A percentile compares a stretch with the other conserved stretches of the same genome.
Conservation (phyloP, 2,329 filamentous ascomycete genomes). For the Aureobasidium sp. region DNA sequence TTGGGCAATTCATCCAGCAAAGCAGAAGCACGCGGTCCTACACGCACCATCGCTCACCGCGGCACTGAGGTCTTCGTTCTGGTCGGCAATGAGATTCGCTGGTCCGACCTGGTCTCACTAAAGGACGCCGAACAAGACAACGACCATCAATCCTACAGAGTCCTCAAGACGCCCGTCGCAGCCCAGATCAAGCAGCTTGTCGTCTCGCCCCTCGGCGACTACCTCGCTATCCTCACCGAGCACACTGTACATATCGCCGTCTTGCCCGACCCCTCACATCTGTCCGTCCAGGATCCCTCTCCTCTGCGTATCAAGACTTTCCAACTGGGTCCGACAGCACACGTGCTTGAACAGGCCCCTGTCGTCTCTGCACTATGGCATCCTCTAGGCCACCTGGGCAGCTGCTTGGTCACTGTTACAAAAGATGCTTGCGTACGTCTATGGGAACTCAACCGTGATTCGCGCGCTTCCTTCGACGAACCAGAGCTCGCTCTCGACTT, state of each 20-base stretch:
- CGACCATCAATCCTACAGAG: neutral
- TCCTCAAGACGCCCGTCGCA: slow-evolving; percentile 69
- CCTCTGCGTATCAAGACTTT: slow-evolving; percentile 77
- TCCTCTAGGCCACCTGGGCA: slow-evolving; percentile 74
- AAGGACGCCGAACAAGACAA: slow-evolving; percentile 48
- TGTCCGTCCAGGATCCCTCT: slow-evolving; percentile 60
- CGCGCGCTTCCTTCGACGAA: slow-evolving; percentile 80
- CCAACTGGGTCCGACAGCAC: slow-evolving; percentile 85
- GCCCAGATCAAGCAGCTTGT: slow-evolving; percentile 78
- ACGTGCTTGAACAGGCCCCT: slow-evolving; percentile 77
- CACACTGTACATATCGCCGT: slow-evolving; percentile 83
- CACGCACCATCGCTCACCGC: slow-evolving; percentile 65
- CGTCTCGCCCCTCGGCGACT: slow-evolving; percentile 74
- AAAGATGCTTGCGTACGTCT: slow-evolving; percentile 79
- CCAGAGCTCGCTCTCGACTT: slow-evolving; percentile 80
- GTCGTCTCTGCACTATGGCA: slow-evolving; percentile 86
- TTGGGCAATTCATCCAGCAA: slow-evolving; percentile 9
- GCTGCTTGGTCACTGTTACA: slow-evolving; percentile 81
- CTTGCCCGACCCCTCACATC: slow-evolving; percentile 72
- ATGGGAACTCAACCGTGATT: slow-evolving; percentile 81
- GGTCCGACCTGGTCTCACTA: slow-evolving; percentile 75
- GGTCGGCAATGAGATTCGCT: slow-evolving; percentile 81
- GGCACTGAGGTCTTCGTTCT: slow-evolving; percentile 86
- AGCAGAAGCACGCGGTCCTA: slow-evolving; percentile 32
- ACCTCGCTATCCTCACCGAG: slow-evolving; percentile 76